Conservation (phyloP, 2,329 filamentous ascomycete genomes). For the Colletotrichum coccodes region DNA sequence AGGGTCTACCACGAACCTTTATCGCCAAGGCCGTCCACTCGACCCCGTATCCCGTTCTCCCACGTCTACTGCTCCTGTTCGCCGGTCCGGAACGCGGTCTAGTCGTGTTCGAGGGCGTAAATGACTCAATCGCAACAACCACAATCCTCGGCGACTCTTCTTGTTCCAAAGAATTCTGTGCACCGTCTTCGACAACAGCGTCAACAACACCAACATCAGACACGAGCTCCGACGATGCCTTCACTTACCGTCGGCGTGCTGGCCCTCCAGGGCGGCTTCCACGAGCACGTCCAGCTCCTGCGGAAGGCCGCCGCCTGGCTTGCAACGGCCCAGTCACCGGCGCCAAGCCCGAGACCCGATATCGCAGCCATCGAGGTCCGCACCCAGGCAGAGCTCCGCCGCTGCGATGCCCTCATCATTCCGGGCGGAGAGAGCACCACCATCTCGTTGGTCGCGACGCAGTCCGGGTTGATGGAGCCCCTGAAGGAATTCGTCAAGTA, state of each 20-base stretch:
- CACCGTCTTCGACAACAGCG: not conserved
- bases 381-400: constrained; percentile 74
- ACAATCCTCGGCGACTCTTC: not conserved
- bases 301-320: constrained; percentile 71
- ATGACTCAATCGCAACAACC: constrained; percentile 19
- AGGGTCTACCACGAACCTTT: constrained; percentile 11
- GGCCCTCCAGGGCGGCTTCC: constrained; percentile 91
- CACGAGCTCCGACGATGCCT: not conserved
- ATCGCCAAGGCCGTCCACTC: constrained; percentile 9
- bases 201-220: not conserved
- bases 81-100: not conserved
- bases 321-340: constrained; percentile 32
- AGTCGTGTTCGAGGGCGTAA: not conserved
- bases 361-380: constrained; percentile 80
- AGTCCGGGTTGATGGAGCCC: constrained; percentile 84
- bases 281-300: constrained; percentile 85
- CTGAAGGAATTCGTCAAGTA: constrained; percentile 92
- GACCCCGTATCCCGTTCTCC: not conserved
- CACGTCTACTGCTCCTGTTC: not conserved
- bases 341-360: constrained; percentile 36
- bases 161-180: not conserved
- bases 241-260: constrained; percentile 67
- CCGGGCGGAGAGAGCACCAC: constrained; percentile 96
- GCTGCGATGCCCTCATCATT: constrained; percentile 86
- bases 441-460: constrained; percentile 86